These are phyloP conservation scores for Neurospora sp. DNA, from an alignment of 495 filamentous ascomycete species.

Conservation along the genomic window DNA sequence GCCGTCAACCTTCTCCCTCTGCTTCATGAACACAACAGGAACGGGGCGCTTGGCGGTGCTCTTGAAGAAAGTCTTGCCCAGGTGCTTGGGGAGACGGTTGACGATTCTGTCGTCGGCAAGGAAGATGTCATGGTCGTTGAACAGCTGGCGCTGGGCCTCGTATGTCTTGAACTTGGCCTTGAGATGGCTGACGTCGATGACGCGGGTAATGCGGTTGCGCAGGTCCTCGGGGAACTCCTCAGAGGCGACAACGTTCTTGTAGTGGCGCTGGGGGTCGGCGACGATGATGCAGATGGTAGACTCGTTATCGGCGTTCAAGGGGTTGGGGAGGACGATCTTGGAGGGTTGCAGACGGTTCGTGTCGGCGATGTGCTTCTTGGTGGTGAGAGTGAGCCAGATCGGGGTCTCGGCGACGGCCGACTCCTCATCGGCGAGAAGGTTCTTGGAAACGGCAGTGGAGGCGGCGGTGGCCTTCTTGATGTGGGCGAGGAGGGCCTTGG, in stretches of 20 bases:
- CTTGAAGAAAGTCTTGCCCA: conserved; percentile 86
- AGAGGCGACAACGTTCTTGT: conserved; percentile 76
- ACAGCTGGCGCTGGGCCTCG: conserved; percentile 77
- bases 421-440: conserved; percentile 59
- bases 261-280: conserved; percentile 69
- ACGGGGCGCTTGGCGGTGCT: conserved; percentile 70
- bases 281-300: conserved; percentile 65
- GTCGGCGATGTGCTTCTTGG: conserved; percentile 61
- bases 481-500: conserved; percentile 68
- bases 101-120: conserved; percentile 77
- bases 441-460: conserved; percentile 52
- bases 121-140: conserved; percentile 75
- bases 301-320: conserved; percentile 49
- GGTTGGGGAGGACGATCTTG: conserved; percentile 52
- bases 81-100: conserved; percentile 58
- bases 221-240: conserved; percentile 65
- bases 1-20: conserved; percentile 52
- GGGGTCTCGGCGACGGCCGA: conserved; percentile 35
- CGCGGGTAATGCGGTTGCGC: conserved; percentile 60
- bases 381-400: conserved; percentile 78
- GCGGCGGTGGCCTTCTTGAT: conserved; percentile 57
- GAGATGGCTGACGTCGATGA: conserved; percentile 76
- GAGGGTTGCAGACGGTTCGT: conserved; percentile 54
- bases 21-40: conserved; percentile 60
- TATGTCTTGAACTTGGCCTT: conserved; percentile 77